phyloP scores from a whole-genome alignment of 2,329 filamentous ascomycete genomes.

The Spiromastix sp. region DNA sequence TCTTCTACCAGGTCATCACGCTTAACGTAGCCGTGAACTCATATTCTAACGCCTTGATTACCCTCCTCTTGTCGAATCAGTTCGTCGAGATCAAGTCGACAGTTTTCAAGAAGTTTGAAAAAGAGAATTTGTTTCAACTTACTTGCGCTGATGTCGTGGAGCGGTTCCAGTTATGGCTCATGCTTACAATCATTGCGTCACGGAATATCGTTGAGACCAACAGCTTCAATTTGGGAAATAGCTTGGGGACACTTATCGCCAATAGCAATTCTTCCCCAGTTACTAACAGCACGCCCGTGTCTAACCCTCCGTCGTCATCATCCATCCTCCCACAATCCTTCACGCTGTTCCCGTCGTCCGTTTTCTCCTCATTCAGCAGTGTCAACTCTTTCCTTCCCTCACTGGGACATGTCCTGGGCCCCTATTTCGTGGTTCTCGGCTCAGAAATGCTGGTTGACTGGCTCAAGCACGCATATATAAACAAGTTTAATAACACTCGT shows the following conservation, averaged over 20 bases:
- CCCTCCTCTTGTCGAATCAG: constrained; percentile 88
- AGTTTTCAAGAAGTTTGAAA: constrained; percentile 98
- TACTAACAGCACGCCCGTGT: constrained; percentile 41
- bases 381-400: constrained; percentile 34
- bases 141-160: constrained; percentile 96
- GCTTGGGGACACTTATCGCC: constrained; percentile 24
- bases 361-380: constrained; percentile 32
- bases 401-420: constrained; percentile 72
- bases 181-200: constrained; percentile 91
- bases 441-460: constrained; percentile 96
- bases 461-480: constrained; percentile 95
- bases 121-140: constrained; percentile 92
- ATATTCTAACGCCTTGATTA: constrained; percentile 90
- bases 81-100: constrained; percentile 98
- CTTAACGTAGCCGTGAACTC: constrained; percentile 97
- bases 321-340: constrained; percentile 86
- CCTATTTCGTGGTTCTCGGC: constrained; percentile 85
- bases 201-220: constrained; percentile 95
- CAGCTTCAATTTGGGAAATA: constrained; percentile 52
- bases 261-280: constrained; percentile 20
- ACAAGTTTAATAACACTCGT: constrained; percentile 96
- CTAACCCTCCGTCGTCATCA: constrained; percentile 47
- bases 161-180: constrained; percentile 93
- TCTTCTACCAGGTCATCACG: constrained; percentile 97
- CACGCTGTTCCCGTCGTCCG: constrained; percentile 58